Conservation (phyloP, 2,329 filamentous ascomycete genomes). For the Trichophyton equinum region DNA sequence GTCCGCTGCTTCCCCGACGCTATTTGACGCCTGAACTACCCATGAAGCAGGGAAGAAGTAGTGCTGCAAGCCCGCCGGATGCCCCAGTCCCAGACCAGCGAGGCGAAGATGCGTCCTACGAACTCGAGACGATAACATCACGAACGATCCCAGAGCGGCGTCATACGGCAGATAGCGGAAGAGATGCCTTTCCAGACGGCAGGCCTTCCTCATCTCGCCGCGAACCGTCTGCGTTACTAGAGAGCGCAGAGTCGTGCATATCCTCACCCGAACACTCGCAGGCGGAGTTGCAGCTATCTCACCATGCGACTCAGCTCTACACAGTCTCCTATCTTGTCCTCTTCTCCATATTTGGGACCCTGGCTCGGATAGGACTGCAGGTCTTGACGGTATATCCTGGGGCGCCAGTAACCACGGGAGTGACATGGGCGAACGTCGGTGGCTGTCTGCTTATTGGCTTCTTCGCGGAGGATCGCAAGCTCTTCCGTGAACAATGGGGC, state of each 20-base stretch:
- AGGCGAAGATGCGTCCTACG: background rate
- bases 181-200: conserved; percentile 22
- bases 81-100: conserved; percentile 3
- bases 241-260: conserved; percentile 16
- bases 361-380: conserved; percentile 69
- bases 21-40: background rate
- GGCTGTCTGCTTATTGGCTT: conserved; percentile 80
- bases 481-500: conserved; percentile 61
- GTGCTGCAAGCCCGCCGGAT: background rate
- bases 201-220: conserved; percentile 12
- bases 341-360: conserved; percentile 72
- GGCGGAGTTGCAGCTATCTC: conserved; percentile 13
- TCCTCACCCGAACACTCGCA: conserved; percentile 10
- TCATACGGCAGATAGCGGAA: conserved; percentile 4
- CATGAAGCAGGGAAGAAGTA: background rate
- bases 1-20: background rate
- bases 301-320: conserved; percentile 48
- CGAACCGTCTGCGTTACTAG: conserved; percentile 29
- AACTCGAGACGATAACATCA: background rate
- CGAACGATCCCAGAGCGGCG: background rate
- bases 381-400: conserved; percentile 68
- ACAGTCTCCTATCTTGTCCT: conserved; percentile 71
- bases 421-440: conserved; percentile 77
- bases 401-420: conserved; percentile 58
- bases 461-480: conserved; percentile 60